Conservation (phyloP, 169 alveolate genomes). For the Eimeria brunetti region DNA sequence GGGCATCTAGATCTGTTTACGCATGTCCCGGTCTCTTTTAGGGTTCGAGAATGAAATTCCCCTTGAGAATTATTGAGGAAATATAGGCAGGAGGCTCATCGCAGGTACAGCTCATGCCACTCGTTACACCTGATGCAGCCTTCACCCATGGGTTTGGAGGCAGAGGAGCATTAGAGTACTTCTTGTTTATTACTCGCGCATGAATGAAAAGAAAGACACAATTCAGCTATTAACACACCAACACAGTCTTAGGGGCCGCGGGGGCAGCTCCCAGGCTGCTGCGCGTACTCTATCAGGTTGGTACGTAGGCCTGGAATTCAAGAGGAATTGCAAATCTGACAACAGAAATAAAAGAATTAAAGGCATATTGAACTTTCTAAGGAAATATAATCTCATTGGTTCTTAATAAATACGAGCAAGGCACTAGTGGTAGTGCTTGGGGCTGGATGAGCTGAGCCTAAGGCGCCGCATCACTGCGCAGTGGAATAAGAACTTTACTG, state of each 20-base stretch:
- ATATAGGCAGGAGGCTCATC: neutral
- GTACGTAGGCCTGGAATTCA: neutral
- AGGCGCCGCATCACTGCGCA: neutral
- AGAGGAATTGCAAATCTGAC: neutral
- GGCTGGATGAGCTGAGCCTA: slow-evolving; percentile 26
- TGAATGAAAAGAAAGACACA: neutral
- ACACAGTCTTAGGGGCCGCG: neutral
- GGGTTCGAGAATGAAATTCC: no score
- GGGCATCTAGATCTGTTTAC: no score
- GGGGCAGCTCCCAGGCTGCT: neutral
- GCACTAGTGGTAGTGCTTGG: slow-evolving; percentile 2
- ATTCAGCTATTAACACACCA: neutral
- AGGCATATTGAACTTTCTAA: neutral
- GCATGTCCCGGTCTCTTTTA: no score
- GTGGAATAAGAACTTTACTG: neutral
- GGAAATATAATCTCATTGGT: neutral
- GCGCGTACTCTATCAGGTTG: no score
- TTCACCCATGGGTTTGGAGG: neutral
- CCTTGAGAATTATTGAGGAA: neutral
- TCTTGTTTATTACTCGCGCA: neutral
- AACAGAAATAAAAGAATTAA: neutral
- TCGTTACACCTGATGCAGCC: neutral
- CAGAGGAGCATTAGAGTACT: neutral
- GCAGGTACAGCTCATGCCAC: neutral
- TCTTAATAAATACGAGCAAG: neutral